Conservation (phyloP, 139 green algal species). For the Pedinophyceae sp. region DNA sequence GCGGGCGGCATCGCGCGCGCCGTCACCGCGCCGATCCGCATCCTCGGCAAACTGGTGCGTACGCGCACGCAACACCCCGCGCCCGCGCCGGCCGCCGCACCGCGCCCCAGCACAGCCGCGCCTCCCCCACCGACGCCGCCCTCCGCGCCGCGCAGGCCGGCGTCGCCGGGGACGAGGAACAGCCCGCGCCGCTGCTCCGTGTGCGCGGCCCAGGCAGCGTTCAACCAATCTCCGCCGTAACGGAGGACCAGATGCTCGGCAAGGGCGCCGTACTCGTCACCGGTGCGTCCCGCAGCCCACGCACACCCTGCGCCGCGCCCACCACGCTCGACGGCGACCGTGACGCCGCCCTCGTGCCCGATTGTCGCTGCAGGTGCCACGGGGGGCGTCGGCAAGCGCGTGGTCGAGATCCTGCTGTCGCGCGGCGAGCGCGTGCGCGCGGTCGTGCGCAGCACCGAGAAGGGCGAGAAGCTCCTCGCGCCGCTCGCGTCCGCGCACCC, state of each 20-base stretch:
- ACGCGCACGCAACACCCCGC: not conserved
- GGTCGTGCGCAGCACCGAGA: slow-evolving; percentile 46
- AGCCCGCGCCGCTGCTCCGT: too few relatives aligned
- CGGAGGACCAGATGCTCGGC: not conserved
- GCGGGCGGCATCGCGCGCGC: not conserved
- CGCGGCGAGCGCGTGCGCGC: slow-evolving; percentile 43
- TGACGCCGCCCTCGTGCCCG: too few relatives aligned
- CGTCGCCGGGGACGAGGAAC: not conserved
- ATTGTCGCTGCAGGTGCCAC: slow-evolving; percentile 72
- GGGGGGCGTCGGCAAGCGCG: slow-evolving; percentile 59
- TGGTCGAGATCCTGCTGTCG: slow-evolving; percentile 51
- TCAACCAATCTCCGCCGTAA: too few relatives aligned
- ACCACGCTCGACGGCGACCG: too few relatives aligned
- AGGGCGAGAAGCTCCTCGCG: slow-evolving; percentile 45
- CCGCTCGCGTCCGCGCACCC: slow-evolving; percentile 7
- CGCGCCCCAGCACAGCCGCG: not conserved
- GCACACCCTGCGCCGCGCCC: too few relatives aligned
- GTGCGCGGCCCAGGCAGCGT: too few relatives aligned
- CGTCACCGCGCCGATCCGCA: not conserved
- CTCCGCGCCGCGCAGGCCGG: not conserved
- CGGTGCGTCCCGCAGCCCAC: too few relatives aligned
- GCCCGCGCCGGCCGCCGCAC: not conserved
- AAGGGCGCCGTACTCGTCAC: slow-evolving; percentile 17
- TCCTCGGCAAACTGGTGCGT: slow-evolving; percentile 10
- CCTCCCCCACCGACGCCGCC: not conserved